Conservation (phyloP, 2,329 filamentous ascomycete genomes). For the Colletotrichum sp. region DNA sequence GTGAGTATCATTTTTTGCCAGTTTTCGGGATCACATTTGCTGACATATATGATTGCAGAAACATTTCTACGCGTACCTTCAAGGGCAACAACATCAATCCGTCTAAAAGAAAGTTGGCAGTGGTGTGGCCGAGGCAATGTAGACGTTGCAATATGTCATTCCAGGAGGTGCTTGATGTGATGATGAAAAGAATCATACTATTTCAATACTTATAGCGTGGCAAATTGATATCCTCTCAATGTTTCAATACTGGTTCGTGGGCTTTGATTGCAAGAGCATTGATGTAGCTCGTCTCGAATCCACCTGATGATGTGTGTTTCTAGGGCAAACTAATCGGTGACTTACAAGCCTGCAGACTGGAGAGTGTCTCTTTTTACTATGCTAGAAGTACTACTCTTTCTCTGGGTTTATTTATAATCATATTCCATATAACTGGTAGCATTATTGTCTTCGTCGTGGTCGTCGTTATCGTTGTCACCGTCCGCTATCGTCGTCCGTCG, state of each 20-base stretch:
- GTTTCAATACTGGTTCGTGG: background rate
- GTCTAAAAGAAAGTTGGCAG: slow-evolving; percentile 9
- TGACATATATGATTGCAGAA: slow-evolving; percentile 36
- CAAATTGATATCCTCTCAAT: background rate
- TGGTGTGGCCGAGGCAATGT: background rate
- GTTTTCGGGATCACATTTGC: background rate
- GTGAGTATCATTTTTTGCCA: slow-evolving; percentile 43
- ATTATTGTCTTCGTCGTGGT: rapidly evolving
- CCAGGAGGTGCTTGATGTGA: background rate
- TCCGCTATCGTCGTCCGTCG: background rate
- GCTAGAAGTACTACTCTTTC: background rate
- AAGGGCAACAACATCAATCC: slow-evolving; percentile 45
- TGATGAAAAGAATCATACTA: background rate
- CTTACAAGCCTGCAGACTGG: background rate
- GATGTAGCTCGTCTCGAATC: background rate
- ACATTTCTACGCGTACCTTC: slow-evolving; percentile 58
- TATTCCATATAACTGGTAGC: rapidly evolving
- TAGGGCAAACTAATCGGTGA: background rate
- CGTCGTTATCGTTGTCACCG: background rate
- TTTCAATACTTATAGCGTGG: background rate
- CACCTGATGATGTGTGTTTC: background rate
- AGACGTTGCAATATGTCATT: background rate
- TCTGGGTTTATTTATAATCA: background rate
- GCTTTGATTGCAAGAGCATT: background rate
- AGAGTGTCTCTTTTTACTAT: background rate